phyloP scores from a whole-genome alignment of 805 yeast genomes.

The Danielia reshetovae region DNA sequence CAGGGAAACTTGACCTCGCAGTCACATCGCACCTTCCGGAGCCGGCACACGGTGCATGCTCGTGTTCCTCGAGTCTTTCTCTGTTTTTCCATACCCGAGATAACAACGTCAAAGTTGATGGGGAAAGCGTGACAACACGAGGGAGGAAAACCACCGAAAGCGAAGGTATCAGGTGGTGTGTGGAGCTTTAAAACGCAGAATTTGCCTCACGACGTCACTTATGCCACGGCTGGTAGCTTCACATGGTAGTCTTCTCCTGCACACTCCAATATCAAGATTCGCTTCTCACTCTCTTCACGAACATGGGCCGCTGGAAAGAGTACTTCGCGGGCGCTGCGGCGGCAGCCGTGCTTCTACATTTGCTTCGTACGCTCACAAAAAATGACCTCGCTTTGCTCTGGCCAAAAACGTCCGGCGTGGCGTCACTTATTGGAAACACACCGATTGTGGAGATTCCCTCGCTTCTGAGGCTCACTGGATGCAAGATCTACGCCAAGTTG shows the following conservation, averaged over 20 bases:
- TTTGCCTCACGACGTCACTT: no score
- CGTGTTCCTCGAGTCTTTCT: slow-evolving; percentile 1
- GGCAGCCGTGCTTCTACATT: neutral
- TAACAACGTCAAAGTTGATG: no score
- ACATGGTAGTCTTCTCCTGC: no score
- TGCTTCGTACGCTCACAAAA: neutral
- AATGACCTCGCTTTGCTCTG: slow-evolving; percentile 8
- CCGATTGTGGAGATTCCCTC: slow-evolving; percentile 75
- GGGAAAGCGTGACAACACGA: no score
- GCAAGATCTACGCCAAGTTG: slow-evolving; percentile 80
- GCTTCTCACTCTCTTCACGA: no score
- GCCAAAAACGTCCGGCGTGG: slow-evolving; percentile 49
- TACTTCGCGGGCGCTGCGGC: neutral
- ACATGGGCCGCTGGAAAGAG: no score
- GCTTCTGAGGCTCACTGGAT: slow-evolving; percentile 67
- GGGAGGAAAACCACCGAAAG: no score
- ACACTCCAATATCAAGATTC: no score
- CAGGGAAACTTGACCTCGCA: neutral
- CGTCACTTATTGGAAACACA: slow-evolving; percentile 85
- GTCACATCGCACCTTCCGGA: slow-evolving; percentile 2
- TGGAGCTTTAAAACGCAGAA: no score
- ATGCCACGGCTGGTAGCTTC: no score
- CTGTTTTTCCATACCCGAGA: neutral
- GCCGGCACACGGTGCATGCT: slow-evolving; percentile 2
- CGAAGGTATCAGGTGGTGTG: no score